Conservation (phyloP, 2,329 filamentous ascomycete genomes). For the Delphinella strobiligena region DNA sequence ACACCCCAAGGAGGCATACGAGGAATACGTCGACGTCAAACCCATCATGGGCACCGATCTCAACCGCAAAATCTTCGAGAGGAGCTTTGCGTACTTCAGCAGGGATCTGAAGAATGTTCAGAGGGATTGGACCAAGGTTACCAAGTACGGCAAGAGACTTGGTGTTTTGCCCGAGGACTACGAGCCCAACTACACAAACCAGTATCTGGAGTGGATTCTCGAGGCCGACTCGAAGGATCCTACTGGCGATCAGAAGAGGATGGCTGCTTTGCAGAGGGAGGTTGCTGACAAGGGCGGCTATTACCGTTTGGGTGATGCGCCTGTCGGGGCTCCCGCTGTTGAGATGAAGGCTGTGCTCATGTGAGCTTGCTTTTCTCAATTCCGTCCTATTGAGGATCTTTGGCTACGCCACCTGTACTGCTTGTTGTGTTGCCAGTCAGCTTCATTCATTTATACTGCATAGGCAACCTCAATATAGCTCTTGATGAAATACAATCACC, state of each 20-base stretch:
- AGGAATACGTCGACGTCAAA: constrained; percentile 60
- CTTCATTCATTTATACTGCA: no score
- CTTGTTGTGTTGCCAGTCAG: no score
- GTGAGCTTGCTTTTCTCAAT: no score
- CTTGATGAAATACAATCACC: no score
- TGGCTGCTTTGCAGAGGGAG: constrained; percentile 56
- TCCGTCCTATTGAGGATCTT: no score
- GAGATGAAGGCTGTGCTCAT: constrained; percentile 2
- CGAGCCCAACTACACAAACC: constrained; percentile 62
- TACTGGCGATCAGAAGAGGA: constrained; percentile 60
- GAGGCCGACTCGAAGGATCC: constrained; percentile 56
- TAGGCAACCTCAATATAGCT: no score
- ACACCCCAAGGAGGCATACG: constrained; percentile 50
- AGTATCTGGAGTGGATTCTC: constrained; percentile 54
- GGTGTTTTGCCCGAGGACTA: constrained; percentile 54
- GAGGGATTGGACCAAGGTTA: constrained; percentile 69
- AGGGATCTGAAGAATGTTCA: constrained; percentile 61
- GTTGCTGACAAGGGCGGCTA: constrained; percentile 56
- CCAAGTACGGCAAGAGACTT: constrained; percentile 61
- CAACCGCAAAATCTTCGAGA: constrained; percentile 70
- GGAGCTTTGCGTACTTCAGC: constrained; percentile 66
- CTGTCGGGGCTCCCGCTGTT: background rate
- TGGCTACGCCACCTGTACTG: no score
- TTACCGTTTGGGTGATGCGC: constrained; percentile 1
- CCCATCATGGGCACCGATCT: constrained; percentile 54